A percentile compares a stretch with the other conserved stretches of the same genome.
Conservation (phyloP, 1,284 basidiomycete genomes). For the Coniferiporia weirii region DNA sequence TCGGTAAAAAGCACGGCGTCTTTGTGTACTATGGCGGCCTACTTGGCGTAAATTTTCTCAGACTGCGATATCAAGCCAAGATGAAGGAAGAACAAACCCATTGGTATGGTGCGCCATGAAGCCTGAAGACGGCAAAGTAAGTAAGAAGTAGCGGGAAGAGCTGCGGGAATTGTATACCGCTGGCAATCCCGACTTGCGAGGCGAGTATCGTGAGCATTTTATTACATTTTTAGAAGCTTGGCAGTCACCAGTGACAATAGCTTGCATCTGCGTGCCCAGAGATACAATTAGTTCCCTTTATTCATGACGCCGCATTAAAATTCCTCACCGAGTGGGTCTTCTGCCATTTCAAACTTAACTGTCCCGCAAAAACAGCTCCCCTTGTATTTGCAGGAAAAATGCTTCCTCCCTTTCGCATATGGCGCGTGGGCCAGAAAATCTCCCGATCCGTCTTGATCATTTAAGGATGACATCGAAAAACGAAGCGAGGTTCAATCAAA, state of each 20-base stretch:
- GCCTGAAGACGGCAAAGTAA: neutral
- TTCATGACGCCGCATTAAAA: neutral
- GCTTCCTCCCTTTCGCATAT: neutral
- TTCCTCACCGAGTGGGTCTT: constrained; percentile 12
- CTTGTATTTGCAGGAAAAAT: constrained; percentile 1
- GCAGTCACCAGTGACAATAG: constrained; percentile 7
- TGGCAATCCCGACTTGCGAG: constrained; percentile 10
- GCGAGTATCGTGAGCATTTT: neutral
- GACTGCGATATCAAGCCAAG: neutral
- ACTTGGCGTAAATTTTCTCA: neutral
- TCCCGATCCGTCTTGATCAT: too few relatives aligned
- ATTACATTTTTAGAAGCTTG: neutral
- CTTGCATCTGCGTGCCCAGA: neutral
- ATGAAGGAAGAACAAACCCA: neutral
- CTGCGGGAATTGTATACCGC: neutral
- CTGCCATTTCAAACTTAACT: constrained; percentile 9
- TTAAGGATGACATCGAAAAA: too few relatives aligned
- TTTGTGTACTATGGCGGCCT: constrained; percentile 15
- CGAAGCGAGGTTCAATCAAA: too few relatives aligned
- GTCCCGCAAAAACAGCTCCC: constrained; percentile 13
- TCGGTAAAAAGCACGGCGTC: constrained; percentile 9
- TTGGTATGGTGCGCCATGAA: constrained; percentile 16
- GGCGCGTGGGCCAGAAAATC: constrained; percentile 14
- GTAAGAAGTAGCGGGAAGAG: neutral
- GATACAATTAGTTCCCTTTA: neutral